A percentile compares a stretch with the other conserved stretches of the same genome.
These are phyloP conservation scores for Dictyostelium brefeldianum DNA, from an alignment of 78 protist genomes.

Conservation along the genomic window DNA sequence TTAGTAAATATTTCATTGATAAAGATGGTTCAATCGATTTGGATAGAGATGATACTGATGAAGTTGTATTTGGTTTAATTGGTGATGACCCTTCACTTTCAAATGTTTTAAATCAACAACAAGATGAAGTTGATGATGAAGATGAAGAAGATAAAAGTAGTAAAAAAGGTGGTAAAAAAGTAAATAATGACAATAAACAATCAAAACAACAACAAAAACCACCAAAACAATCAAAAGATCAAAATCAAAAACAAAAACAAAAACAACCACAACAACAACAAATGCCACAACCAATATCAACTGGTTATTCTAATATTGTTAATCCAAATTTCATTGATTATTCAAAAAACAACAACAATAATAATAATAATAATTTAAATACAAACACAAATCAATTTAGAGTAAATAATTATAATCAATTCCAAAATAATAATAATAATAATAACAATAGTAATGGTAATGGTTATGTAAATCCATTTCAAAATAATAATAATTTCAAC, in stretches of 20 bases:
- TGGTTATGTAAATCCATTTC: background rate
- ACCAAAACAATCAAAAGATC: background rate
- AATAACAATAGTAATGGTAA: background rate
- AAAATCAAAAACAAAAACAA: background rate
- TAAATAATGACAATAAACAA: background rate
- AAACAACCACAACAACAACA: too few species aligned
- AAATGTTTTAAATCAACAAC: background rate
- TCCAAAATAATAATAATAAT: background rate
- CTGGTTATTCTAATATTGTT: background rate
- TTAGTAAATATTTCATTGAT: background rate
- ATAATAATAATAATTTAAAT: background rate
- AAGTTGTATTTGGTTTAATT: conserved; percentile 19
- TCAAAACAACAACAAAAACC: background rate
- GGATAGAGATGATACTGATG: conserved; percentile 24
- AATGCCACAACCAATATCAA: background rate
- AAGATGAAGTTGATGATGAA: background rate
- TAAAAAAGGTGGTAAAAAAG: background rate
- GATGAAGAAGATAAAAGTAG: conserved; percentile 7
- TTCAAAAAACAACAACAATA: background rate
- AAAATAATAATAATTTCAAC: background rate
- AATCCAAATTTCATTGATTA: conserved; percentile 19
- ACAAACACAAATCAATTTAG: too few species aligned
- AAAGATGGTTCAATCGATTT: background rate
- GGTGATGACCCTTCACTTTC: conserved; percentile 54
- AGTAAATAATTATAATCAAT: background rate